These are phyloP conservation scores for Penicillium canariense DNA, from an alignment of 495 filamentous ascomycete species.

Conservation along the genomic window DNA sequence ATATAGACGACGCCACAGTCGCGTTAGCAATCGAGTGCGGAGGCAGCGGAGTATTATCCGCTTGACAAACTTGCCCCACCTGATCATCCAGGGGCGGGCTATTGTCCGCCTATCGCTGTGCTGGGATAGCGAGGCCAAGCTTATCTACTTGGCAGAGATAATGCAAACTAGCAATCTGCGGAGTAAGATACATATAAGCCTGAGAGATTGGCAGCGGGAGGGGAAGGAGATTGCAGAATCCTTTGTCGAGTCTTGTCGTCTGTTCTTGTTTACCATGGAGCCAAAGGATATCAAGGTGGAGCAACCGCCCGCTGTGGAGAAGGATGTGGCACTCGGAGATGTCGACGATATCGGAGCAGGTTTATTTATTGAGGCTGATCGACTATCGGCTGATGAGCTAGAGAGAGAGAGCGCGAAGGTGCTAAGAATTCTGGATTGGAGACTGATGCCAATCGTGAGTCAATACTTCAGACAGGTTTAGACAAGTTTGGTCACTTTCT, in stretches of 20 bases:
- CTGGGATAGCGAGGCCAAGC: conserved; percentile 3
- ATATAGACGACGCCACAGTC: neutral
- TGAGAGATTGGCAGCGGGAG: neutral
- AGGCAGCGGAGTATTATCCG: conserved; percentile 22
- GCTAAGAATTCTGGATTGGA: conserved; percentile 34
- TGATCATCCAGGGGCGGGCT: neutral
- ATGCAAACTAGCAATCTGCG: neutral
- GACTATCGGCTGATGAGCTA: conserved; percentile 32
- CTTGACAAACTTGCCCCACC: conserved; percentile 3
- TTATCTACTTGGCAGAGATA: conserved; percentile 27
- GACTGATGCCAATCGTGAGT: conserved; percentile 36
- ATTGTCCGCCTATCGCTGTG: conserved; percentile 10
- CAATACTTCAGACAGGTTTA: neutral
- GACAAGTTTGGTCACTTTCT: neutral
- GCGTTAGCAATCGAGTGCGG: neutral
- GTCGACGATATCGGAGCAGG: conserved; percentile 32
- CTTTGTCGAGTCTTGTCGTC: neutral
- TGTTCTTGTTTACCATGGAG: conserved; percentile 9
- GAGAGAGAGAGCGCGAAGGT: conserved; percentile 32
- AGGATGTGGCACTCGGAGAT: conserved; percentile 24
- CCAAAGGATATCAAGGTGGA: conserved; percentile 23
- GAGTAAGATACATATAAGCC: conserved; percentile 2
- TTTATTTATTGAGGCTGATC: conserved; percentile 32
- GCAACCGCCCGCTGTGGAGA: conserved; percentile 16
- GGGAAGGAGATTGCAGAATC: neutral